Percentiles rank a stretch among this genome's conserved stretches.
Evolutionary conservation across 805 yeast genomes (phyloP).

Genomic region (Candida odintsovae): DNA sequence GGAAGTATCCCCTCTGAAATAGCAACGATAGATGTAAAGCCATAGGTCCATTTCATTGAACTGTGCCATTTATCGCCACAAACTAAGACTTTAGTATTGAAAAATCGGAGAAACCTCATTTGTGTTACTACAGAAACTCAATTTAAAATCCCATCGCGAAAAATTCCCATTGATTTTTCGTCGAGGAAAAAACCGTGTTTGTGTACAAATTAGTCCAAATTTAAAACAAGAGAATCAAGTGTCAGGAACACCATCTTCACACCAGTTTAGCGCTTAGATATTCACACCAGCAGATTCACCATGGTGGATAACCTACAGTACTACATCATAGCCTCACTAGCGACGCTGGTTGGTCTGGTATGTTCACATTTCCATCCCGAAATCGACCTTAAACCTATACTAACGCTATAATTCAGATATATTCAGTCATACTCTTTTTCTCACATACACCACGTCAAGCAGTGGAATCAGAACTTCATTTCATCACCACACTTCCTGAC

Average conservation of each 20-base stretch:
- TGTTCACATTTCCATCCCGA: neutral
- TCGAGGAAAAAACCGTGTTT: neutral
- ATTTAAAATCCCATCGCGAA: neutral
- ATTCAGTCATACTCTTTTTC: slow-evolving; percentile 24
- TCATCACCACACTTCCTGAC: slow-evolving; percentile 40
- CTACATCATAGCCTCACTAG: neutral
- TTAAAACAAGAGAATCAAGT: neutral
- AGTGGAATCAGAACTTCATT: slow-evolving; percentile 45
- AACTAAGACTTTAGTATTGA: no score
- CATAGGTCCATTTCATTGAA: no score
- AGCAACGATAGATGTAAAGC: no score
- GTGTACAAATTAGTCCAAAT: neutral
- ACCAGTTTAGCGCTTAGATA: neutral
- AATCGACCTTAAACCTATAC: neutral
- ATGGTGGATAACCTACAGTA: neutral
- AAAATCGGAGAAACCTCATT: neutral
- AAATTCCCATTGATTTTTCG: neutral
- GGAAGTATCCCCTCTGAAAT: no score
- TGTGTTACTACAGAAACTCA: neutral
- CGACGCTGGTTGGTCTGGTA: neutral
- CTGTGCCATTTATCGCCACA: no score
- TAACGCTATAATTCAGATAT: slow-evolving; percentile 2
- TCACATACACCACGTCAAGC: slow-evolving; percentile 63
- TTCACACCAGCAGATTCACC: neutral
- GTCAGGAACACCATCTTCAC: neutral